These are phyloP conservation scores for Aspergillus versicolor DNA, from an alignment of 2,329 filamentous ascomycete genomes.

Conservation along the genomic window DNA sequence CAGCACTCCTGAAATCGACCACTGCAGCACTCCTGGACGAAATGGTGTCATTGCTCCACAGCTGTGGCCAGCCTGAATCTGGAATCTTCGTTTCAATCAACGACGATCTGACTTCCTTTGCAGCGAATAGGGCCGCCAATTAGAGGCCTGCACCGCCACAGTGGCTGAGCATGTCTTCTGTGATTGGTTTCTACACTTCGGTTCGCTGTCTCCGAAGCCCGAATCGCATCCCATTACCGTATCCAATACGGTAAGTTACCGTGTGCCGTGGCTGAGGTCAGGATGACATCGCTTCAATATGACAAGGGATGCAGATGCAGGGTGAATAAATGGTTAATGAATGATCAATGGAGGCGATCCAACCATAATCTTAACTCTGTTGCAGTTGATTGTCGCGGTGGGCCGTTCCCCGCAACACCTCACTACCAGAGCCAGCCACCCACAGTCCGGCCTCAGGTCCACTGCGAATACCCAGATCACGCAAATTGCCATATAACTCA, in stretches of 20 bases:
- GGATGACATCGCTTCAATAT: not conserved
- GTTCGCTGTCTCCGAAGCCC: not conserved
- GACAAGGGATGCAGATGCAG: not conserved
- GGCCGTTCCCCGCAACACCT: too few species aligned
- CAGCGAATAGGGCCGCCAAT: slow-evolving; percentile 2
- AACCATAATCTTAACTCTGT: too few species aligned
- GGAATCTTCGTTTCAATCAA: not conserved
- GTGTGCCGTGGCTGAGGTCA: not conserved
- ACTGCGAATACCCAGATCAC: too few species aligned
- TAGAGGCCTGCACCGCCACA: not conserved
- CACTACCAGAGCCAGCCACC: too few species aligned
- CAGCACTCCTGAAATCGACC: too few species aligned
- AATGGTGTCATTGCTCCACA: not conserved
- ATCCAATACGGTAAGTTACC: not conserved
- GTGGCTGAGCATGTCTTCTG: not conserved
- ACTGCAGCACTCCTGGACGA: not conserved
- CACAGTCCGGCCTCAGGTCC: too few species aligned
- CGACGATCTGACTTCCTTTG: not conserved
- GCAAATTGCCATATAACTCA: too few species aligned
- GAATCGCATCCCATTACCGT: not conserved
- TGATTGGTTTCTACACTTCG: not conserved
- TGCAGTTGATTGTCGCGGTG: too few species aligned
- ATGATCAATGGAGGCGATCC: too few species aligned
- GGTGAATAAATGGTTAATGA: too few species aligned
- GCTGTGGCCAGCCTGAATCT: not conserved